phyloP scores from a whole-genome alignment of 1,284 basidiomycete species.

The Sanghuangporus sanghuang region DNA sequence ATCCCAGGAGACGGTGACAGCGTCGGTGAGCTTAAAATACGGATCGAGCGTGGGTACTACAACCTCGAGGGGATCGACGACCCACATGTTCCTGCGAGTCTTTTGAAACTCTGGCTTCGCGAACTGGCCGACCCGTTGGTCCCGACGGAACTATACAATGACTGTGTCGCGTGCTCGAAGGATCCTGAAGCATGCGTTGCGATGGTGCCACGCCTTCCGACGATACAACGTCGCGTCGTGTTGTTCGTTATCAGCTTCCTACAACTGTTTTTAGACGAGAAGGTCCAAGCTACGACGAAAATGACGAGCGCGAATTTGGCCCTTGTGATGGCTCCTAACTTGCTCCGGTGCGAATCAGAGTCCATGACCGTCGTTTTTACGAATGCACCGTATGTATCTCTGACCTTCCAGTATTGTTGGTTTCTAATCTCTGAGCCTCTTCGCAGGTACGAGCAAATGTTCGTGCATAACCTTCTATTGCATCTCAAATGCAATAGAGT shows the following conservation, averaged over 20 bases:
- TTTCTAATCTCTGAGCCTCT: constrained; percentile 13
- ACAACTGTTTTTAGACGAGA: constrained; percentile 79
- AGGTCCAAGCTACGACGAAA: constrained; percentile 69
- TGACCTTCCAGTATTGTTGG: constrained; percentile 11
- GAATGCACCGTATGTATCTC: constrained; percentile 69
- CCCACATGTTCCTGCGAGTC: constrained; percentile 80
- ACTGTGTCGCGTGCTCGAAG: constrained; percentile 68
- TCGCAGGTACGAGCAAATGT: constrained; percentile 76
- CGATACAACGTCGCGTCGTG: constrained; percentile 78
- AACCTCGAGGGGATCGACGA: constrained; percentile 83
- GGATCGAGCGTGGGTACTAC: constrained; percentile 88
- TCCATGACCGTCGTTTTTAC: constrained; percentile 83
- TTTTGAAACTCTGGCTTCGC: constrained; percentile 89
- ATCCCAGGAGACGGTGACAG: constrained; percentile 84
- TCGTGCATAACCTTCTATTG: constrained; percentile 77
- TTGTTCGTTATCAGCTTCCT: constrained; percentile 86
- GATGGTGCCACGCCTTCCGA: constrained; percentile 74
- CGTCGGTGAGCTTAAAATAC: constrained; percentile 79
- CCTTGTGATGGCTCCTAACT: constrained; percentile 85
- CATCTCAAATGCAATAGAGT: constrained; percentile 71
- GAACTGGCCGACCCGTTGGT: constrained; percentile 86
- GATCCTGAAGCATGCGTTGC: constrained; percentile 66
- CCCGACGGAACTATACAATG: constrained; percentile 82
- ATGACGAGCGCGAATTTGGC: constrained; percentile 81
- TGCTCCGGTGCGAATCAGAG: constrained; percentile 77